A percentile compares a stretch with the other conserved stretches of the same genome.
Evolutionary conservation across 768 basidiomycete species (phyloP).

Genomic region (Suillus plorans): DNA sequence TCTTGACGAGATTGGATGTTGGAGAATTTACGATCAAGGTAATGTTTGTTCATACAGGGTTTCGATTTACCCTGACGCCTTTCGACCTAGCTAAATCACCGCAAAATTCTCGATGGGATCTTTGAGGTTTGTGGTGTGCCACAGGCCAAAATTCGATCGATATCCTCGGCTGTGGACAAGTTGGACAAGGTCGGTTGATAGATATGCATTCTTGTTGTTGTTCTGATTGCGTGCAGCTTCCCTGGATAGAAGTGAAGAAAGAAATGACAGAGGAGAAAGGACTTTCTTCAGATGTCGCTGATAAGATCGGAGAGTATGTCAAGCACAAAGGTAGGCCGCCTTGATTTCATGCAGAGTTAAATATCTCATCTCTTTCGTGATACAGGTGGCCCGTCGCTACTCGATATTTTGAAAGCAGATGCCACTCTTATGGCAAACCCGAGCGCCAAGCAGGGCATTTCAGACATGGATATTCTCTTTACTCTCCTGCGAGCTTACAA

Average conservation of each 20-base stretch:
- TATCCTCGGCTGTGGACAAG: conserved; percentile 97
- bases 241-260: conserved; percentile 90
- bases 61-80: conserved; percentile 3
- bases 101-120: conserved; percentile 95
- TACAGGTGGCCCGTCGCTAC: conserved; percentile 74
- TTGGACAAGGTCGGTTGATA: conserved; percentile 78
- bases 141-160: conserved; percentile 81
- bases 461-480: conserved; percentile 87
- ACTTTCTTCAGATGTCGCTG: conserved; percentile 74
- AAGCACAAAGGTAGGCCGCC: conserved; percentile 78
- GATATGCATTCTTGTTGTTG: not conserved
- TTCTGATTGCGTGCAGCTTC: conserved; percentile 44
- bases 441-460: conserved; percentile 77
- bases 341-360: not conserved
- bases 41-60: conserved; percentile 3
- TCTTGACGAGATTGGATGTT: conserved; percentile 80
- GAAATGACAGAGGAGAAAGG: conserved; percentile 99
- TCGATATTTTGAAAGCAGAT: conserved; percentile 70
- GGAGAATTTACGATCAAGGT: conserved; percentile 96
- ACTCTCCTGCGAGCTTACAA: conserved; percentile 78
- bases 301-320: conserved; percentile 96
- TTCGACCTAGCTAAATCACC: conserved; percentile 76
- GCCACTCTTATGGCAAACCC: conserved; percentile 61
- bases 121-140: conserved; percentile 97
- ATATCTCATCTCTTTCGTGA: not conserved